Percentiles rank a stretch among this genome's conserved stretches.
Conservation (phyloP, 169 alveolate species). For the Babesia gibsoni region DNA sequence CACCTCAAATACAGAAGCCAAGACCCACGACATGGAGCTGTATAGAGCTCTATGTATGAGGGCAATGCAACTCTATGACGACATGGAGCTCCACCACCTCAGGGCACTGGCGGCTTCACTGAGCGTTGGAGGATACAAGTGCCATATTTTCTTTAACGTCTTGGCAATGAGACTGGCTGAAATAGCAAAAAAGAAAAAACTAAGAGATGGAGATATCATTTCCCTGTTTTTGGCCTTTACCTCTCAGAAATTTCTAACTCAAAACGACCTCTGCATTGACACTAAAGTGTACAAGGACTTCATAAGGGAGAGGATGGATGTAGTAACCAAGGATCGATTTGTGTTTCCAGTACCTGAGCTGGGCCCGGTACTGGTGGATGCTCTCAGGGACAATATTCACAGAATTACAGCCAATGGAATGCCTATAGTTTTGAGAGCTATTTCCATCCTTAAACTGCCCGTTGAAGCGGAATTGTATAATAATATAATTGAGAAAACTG, state of each 20-base stretch:
- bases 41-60: constrained; percentile 29
- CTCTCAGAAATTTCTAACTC: constrained; percentile 33
- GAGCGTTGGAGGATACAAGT: constrained; percentile 50
- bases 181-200: neutral
- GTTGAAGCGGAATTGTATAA: neutral
- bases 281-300: constrained; percentile 23
- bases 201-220: constrained; percentile 41
- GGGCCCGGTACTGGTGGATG: constrained; percentile 15
- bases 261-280: constrained; percentile 46
- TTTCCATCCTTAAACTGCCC: constrained; percentile 25
- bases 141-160: constrained; percentile 23
- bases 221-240: constrained; percentile 47
- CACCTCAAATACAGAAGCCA: constrained; percentile 48
- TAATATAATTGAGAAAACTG: constrained; percentile 2
- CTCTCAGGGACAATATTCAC: constrained; percentile 10
- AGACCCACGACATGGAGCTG: constrained; percentile 33
- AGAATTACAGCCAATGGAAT: constrained; percentile 34
- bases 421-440: constrained; percentile 48
- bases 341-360: constrained; percentile 40
- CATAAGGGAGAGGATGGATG: neutral
- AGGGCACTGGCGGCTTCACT: constrained; percentile 54
- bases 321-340: constrained; percentile 1
- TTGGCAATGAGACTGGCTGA: constrained; percentile 27
- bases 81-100: constrained; percentile 54
- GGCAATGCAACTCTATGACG: constrained; percentile 26